Evolutionary conservation across 2,329 filamentous ascomycete species (phyloP).

Genomic region (Zymoseptoria crescenta): DNA sequence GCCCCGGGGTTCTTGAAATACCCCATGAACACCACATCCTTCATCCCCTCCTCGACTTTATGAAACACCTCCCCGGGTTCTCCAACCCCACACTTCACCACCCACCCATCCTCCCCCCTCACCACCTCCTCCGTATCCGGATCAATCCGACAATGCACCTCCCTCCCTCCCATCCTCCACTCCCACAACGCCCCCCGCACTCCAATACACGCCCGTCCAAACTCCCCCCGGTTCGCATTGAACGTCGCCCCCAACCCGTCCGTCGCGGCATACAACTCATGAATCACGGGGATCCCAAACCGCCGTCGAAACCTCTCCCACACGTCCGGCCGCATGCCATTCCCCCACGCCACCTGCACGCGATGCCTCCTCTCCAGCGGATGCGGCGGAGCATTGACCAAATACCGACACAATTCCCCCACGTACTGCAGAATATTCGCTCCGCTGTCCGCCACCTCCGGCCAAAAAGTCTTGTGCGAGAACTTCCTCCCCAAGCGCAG

Average conservation of each 20-base stretch:
- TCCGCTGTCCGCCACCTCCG: slow-evolving; percentile 58
- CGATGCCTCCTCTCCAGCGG: slow-evolving; percentile 64
- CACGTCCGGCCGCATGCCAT: slow-evolving; percentile 73
- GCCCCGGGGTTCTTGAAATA: slow-evolving; percentile 69
- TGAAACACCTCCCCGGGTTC: slow-evolving; percentile 71
- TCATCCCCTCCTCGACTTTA: slow-evolving; percentile 55
- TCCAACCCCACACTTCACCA: slow-evolving; percentile 52
- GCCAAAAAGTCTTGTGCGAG: slow-evolving; percentile 68
- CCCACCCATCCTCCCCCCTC: slow-evolving; percentile 58
- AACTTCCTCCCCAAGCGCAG: slow-evolving; percentile 71
- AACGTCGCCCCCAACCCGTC: slow-evolving; percentile 25
- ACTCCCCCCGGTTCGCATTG: slow-evolving; percentile 23
- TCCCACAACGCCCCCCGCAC: slow-evolving; percentile 22
- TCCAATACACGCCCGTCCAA: slow-evolving; percentile 20
- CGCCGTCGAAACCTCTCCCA: slow-evolving; percentile 74
- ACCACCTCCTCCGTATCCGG: slow-evolving; percentile 59
- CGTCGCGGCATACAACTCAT: slow-evolving; percentile 31
- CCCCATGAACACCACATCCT: slow-evolving; percentile 62
- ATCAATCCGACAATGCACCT: slow-evolving; percentile 60
- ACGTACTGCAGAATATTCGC: slow-evolving; percentile 78
- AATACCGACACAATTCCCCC: slow-evolving; percentile 75
- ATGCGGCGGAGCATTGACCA: slow-evolving; percentile 57
- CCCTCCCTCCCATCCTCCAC: slow-evolving; percentile 12
- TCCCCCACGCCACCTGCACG: slow-evolving; percentile 67
- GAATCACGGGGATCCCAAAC: slow-evolving; percentile 36